These are phyloP conservation scores for Aureobasidium uvarum DNA, from an alignment of 2,329 filamentous ascomycete species.

Conservation along the genomic window DNA sequence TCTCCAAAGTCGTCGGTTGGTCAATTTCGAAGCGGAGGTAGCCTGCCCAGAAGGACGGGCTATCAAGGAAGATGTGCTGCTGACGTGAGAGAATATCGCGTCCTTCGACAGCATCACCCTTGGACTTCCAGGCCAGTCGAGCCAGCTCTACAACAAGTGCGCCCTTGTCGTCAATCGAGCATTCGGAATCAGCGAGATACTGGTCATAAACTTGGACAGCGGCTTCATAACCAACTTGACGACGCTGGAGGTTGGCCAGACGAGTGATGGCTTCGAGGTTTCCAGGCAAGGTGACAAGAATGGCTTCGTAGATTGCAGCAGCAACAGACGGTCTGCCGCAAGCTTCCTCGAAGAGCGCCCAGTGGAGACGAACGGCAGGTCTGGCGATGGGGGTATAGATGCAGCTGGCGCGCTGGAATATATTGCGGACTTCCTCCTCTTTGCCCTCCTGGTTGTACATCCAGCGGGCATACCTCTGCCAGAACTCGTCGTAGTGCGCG, in stretches of 20 bases:
- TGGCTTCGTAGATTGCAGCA: constrained; percentile 77
- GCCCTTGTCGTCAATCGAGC: constrained; percentile 78
- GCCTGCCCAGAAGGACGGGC: constrained; percentile 82
- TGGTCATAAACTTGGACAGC: constrained; percentile 80
- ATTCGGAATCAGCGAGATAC: constrained; percentile 70
- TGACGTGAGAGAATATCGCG: constrained; percentile 81
- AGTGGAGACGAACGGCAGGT: constrained; percentile 81
- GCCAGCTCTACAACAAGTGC: constrained; percentile 88
- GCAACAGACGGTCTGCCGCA: constrained; percentile 72
- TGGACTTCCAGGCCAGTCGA: constrained; percentile 79
- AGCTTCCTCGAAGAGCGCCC: constrained; percentile 93
- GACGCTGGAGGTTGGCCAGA: constrained; percentile 79
- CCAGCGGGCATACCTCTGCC: constrained; percentile 96
- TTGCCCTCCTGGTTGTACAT: constrained; percentile 78
- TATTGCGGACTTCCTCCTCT: constrained; percentile 84
- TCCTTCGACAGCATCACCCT: constrained; percentile 75
- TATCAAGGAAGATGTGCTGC: constrained; percentile 78
- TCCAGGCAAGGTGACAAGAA: constrained; percentile 71
- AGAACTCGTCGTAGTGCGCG: constrained; percentile 95
- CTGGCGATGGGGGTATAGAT: constrained; percentile 84
- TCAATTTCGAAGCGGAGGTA: constrained; percentile 88
- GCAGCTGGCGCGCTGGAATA: constrained; percentile 82
- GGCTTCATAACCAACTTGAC: constrained; percentile 77
- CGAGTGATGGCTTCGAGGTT: constrained; percentile 86
- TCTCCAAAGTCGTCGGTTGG: constrained; percentile 67